Evolutionary conservation across 108 stramenopile genomes (phyloP).

Genomic region (Craspedostauros australis): DNA sequence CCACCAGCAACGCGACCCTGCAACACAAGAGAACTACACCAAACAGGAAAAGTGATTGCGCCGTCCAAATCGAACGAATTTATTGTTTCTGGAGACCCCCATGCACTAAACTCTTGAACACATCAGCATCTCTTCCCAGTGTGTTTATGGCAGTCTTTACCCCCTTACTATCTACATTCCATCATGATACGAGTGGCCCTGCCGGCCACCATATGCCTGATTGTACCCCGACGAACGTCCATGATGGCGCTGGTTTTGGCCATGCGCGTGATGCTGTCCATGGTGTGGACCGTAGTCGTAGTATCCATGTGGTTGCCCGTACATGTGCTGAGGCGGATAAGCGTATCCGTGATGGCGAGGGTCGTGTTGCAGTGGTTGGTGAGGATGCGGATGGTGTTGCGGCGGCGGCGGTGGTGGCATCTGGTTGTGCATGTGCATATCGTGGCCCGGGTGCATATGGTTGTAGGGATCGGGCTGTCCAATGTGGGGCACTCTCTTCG

Average conservation of each 20-base stretch:
- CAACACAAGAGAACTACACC: too few relatives aligned
- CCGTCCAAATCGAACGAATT: too few relatives aligned
- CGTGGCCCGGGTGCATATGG: conserved; percentile 19
- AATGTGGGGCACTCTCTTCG: conserved; percentile 4
- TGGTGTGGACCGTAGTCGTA: conserved; percentile 35
- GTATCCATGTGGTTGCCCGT: conserved; percentile 36
- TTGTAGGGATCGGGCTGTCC: conserved; percentile 15
- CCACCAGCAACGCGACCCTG: too few relatives aligned
- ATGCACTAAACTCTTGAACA: too few relatives aligned
- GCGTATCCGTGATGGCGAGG: conserved; percentile 33
- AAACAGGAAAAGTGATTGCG: too few relatives aligned
- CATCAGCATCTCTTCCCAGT: too few relatives aligned
- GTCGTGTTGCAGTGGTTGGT: conserved; percentile 32
- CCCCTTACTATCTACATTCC: too few relatives aligned
- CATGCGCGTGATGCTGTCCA: conserved; percentile 27
- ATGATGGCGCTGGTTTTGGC: conserved; percentile 6
- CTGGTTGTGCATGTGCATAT: conserved; percentile 39
- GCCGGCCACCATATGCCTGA: too few relatives aligned
- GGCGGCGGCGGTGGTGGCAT: conserved; percentile 24
- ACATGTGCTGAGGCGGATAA: conserved; percentile 32
- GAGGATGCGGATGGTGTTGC: too few relatives aligned
- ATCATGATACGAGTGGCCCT: too few relatives aligned
- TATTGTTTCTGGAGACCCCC: too few relatives aligned
- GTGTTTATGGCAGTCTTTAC: too few relatives aligned
- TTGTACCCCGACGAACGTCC: neutral